A percentile compares a stretch with the other conserved stretches of the same genome.
Evolutionary conservation across 2,329 filamentous ascomycete species (phyloP).

Genomic region (Claviceps maximensis): DNA sequence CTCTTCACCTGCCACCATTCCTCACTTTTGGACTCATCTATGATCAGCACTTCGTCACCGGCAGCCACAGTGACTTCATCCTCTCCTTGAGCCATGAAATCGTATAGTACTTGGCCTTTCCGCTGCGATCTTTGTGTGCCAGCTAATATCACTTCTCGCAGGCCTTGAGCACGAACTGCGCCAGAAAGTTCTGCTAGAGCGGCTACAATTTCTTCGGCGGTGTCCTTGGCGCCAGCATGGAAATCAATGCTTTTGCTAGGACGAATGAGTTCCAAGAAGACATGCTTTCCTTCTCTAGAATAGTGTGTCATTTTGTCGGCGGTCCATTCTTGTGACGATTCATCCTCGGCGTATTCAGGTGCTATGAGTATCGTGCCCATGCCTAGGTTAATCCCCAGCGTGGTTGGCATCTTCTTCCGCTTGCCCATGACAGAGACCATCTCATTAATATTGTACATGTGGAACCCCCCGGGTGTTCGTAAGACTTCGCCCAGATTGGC

Average conservation of each 20-base stretch:
- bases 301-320: constrained; percentile 95
- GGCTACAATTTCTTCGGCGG: constrained; percentile 81
- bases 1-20: constrained; percentile 97
- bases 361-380: constrained; percentile 85
- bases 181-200: constrained; percentile 83
- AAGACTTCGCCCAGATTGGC: constrained; percentile 25
- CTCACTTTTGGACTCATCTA: constrained; percentile 85
- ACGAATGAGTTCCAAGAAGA: constrained; percentile 83
- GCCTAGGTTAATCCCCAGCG: constrained; percentile 79
- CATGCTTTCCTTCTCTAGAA: constrained; percentile 93
- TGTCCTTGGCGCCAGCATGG: constrained; percentile 93
- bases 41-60: constrained; percentile 79
- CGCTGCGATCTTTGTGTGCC: constrained; percentile 57
- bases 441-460: constrained; percentile 93
- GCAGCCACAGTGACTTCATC: constrained; percentile 88
- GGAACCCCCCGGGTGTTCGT: constrained; percentile 64
- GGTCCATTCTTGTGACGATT: constrained; percentile 80
- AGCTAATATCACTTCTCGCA: constrained; percentile 77
- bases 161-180: constrained; percentile 65
- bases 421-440: constrained; percentile 96
- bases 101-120: constrained; percentile 79
- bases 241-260: constrained; percentile 95
- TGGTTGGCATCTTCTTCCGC: constrained; percentile 97
- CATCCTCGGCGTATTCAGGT: constrained; percentile 71
- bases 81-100: constrained; percentile 92